These are phyloP conservation scores for Cryptococcus maquisensis DNA, from an alignment of 1,284 basidiomycete species.

Conservation along the genomic window DNA sequence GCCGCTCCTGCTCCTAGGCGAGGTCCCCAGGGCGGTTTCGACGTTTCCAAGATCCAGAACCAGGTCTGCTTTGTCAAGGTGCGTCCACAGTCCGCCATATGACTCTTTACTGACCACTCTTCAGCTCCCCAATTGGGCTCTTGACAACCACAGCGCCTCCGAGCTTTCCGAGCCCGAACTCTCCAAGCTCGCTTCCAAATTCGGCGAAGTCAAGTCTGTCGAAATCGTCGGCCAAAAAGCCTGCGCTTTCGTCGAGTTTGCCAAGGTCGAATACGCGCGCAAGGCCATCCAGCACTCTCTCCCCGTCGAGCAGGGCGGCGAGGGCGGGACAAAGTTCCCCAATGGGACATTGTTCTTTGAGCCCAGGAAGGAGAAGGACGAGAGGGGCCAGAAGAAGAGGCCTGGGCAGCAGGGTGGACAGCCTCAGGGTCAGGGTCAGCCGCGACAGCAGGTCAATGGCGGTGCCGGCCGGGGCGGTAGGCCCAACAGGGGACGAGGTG, in stretches of 20 bases:
- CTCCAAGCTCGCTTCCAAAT: constrained; percentile 61
- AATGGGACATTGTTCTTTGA: constrained; percentile 69
- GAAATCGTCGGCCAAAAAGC: constrained; percentile 85
- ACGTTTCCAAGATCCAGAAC: constrained; percentile 62
- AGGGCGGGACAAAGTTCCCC: constrained; percentile 75
- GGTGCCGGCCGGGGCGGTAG: constrained; percentile 5
- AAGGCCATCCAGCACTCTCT: constrained; percentile 76
- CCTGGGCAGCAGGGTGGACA: not conserved
- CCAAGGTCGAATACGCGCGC: constrained; percentile 69
- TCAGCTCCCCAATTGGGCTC: constrained; percentile 50
- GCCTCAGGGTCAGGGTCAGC: not conserved
- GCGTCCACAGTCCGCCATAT: constrained; percentile 22
- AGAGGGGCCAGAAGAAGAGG: constrained; percentile 51
- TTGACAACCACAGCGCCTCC: constrained; percentile 55
- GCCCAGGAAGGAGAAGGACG: constrained; percentile 81
- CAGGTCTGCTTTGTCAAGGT: constrained; percentile 87
- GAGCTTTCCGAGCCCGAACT: constrained; percentile 68
- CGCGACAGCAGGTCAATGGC: not conserved
- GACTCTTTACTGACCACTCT: not conserved
- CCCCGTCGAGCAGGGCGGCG: constrained; percentile 64
- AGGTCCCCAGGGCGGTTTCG: not conserved
- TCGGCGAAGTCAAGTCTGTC: constrained; percentile 81
- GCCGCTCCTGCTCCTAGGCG: constrained; percentile 12
- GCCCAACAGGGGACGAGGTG: constrained; percentile 7
- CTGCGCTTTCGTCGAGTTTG: constrained; percentile 93